A percentile compares a stretch with the other conserved stretches of the same genome.
Evolutionary conservation across 371 early-diverging fungal genomes (phyloP).

Genomic region (Lichtheimia ornata): DNA sequence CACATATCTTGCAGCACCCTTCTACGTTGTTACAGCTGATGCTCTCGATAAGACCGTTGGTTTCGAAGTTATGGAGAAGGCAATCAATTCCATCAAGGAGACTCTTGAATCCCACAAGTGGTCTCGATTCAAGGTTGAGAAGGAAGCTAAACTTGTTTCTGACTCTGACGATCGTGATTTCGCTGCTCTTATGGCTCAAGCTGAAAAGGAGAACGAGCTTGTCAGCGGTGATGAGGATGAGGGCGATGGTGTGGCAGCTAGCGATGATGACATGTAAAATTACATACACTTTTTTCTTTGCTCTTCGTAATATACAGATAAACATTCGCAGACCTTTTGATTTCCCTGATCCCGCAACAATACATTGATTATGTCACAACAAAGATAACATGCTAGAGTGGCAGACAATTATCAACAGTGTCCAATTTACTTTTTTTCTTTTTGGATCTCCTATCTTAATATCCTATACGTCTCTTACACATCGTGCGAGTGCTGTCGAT

Average conservation of each 20-base stretch:
- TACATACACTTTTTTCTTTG: conserved; percentile 6
- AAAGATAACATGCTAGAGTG: no score
- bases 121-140: conserved; percentile 68
- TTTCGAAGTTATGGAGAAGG: conserved; percentile 87
- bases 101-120: conserved; percentile 67
- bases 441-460: background rate
- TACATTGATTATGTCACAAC: background rate
- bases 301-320: conserved; percentile 1
- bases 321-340: conserved; percentile 1
- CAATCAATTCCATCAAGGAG: conserved; percentile 83
- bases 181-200: conserved; percentile 88
- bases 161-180: conserved; percentile 96
- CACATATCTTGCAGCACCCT: conserved; percentile 83
- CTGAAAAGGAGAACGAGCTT: conserved; percentile 94
- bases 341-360: background rate
- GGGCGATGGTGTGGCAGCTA: conserved; percentile 69
- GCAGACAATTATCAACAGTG: no score
- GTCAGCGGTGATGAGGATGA: conserved; percentile 92
- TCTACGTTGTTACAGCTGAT: conserved; percentile 92
- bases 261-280: conserved; percentile 56
- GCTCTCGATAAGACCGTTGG: conserved; percentile 87
- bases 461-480: conserved; percentile 1
- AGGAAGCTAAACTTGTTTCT: conserved; percentile 91
- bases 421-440: no score
- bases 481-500: conserved; percentile 28